phyloP scores from a whole-genome alignment of 202 grass and related monocot species.

The Schoenoplectus tabernaemontani region DNA sequence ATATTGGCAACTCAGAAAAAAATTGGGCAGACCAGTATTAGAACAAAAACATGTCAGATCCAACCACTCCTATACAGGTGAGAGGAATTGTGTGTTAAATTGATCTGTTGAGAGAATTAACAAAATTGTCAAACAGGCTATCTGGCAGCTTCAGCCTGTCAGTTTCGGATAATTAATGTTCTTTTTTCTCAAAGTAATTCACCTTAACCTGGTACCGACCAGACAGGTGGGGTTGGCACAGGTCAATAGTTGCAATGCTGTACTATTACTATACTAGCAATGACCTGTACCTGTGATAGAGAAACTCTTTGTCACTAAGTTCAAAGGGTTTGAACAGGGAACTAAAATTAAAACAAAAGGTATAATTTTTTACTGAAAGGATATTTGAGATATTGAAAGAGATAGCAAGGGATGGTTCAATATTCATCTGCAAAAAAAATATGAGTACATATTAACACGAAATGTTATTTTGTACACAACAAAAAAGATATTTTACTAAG shows the following conservation, averaged over 20 bases:
- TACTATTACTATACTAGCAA: neutral
- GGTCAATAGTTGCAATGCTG: neutral
- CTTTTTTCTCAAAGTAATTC: neutral
- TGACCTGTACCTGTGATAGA: neutral
- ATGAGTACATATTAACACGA: constrained; percentile 13
- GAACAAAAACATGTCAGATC: neutral
- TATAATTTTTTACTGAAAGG: constrained; percentile 35
- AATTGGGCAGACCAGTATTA: neutral
- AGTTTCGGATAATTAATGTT: neutral
- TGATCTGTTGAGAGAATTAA: neutral
- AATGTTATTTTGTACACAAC: neutral
- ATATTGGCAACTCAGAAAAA: neutral
- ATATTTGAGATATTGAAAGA: constrained; percentile 81
- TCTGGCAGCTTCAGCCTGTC: neutral
- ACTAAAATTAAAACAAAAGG: neutral
- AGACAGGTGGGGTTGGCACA: neutral
- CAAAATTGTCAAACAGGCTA: neutral
- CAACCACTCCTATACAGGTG: neutral
- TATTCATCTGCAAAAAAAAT: constrained; percentile 65
- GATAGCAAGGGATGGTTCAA: constrained; percentile 74
- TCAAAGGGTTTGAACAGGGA: neutral
- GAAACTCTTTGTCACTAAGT: neutral
- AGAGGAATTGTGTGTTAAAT: neutral
- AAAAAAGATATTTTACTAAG: neutral
- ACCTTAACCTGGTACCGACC: neutral